Evolutionary conservation across 2,329 filamentous ascomycete species (phyloP).

Genomic region (Calonectria ilicicola): DNA sequence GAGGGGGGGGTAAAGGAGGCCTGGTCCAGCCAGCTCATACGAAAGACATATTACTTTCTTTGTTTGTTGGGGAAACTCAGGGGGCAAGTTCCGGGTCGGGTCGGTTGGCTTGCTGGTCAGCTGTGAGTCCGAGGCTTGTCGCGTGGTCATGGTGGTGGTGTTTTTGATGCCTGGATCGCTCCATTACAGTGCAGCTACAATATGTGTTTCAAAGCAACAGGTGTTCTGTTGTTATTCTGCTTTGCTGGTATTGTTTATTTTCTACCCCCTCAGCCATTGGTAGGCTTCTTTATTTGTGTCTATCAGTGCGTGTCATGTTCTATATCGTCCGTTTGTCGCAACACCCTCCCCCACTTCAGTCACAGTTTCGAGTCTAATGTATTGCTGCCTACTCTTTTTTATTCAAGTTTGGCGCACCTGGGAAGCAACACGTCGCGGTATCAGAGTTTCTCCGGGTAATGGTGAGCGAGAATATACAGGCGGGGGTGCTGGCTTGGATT

Average conservation of each 20-base stretch:
- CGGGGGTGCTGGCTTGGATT: neutral
- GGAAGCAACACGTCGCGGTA: neutral
- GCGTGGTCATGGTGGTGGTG: neutral
- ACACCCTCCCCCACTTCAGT: neutral
- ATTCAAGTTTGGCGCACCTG: neutral
- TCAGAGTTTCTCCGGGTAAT: neutral
- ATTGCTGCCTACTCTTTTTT: neutral
- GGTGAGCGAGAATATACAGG: too few relatives aligned
- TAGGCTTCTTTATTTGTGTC: neutral
- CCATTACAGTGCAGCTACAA: neutral
- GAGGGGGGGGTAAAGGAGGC: neutral
- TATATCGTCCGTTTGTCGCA: neutral
- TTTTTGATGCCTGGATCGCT: neutral
- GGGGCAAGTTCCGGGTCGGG: neutral
- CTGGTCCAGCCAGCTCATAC: too few relatives aligned
- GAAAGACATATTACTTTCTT: neutral
- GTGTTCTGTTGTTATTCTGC: neutral
- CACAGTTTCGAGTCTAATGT: neutral
- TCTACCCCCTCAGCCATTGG: neutral
- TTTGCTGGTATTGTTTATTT: neutral
- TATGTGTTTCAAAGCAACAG: neutral
- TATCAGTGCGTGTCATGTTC: neutral
- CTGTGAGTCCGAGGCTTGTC: neutral
- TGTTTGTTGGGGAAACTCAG: neutral
- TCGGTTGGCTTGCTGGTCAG: neutral